Percentiles rank a stretch among this genome's conserved stretches.
phyloP scores from a whole-genome alignment of 768 basidiomycete species.

The Collybiopsis confluens region DNA sequence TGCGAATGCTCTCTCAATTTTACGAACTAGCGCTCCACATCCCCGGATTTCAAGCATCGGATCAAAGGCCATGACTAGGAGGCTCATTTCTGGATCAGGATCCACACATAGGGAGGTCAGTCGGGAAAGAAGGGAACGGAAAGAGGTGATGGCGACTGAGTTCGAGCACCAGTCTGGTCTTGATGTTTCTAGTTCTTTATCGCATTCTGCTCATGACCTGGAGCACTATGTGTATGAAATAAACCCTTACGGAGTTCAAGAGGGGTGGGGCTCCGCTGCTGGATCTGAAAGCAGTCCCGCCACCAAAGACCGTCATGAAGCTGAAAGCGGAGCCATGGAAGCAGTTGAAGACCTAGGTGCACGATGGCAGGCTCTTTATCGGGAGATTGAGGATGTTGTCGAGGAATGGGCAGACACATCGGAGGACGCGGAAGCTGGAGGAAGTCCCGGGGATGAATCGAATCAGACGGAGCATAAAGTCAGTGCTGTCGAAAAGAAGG shows the following conservation, averaged over 20 bases:
- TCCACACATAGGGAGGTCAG: background rate
- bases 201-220: background rate
- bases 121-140: background rate
- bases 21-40: background rate
- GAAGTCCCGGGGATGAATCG: background rate
- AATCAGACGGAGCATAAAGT: background rate
- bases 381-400: constrained; percentile 28
- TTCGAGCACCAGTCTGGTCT: background rate
- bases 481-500: constrained; percentile 12
- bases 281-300: constrained; percentile 16
- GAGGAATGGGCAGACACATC: constrained; percentile 61
- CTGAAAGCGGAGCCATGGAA: constrained; percentile 43
- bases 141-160: background rate
- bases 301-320: constrained; percentile 37
- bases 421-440: constrained; percentile 33
- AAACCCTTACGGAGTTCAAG: constrained; percentile 15
- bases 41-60: background rate
- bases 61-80: background rate
- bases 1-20: background rate
- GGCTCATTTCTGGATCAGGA: background rate
- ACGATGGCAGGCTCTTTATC: constrained; percentile 70
- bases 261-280: background rate
- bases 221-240: constrained; percentile 2
- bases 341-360: constrained; percentile 34
- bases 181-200: background rate